phyloP scores from a whole-genome alignment of 306 rosid species.

The Cicer bijugum region DNA sequence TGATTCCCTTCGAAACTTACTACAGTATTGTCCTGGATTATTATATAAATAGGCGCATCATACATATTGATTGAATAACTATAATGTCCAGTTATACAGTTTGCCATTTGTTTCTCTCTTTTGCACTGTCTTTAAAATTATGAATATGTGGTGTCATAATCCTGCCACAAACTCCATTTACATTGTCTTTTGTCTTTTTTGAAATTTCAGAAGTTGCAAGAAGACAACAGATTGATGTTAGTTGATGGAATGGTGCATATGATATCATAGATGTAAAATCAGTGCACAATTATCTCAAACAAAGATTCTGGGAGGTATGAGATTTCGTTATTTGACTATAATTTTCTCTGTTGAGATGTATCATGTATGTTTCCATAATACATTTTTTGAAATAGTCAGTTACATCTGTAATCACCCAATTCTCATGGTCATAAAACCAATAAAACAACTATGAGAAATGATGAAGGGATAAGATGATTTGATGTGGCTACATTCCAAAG shows the following conservation, averaged over 20 bases:
- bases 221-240: slow-evolving; percentile 82
- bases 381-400: slow-evolving; percentile 6
- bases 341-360: background rate
- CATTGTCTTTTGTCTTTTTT: slow-evolving; percentile 26
- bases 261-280: slow-evolving; percentile 54
- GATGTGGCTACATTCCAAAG: background rate
- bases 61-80: background rate
- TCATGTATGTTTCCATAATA: slow-evolving; percentile 16
- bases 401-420: background rate
- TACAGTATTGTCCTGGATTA: background rate
- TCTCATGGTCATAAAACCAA: slow-evolving; percentile 9
- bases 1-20: background rate
- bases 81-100: background rate
- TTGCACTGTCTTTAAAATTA: background rate
- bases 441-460: slow-evolving; percentile 8
- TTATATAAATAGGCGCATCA: background rate
- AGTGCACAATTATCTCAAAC: slow-evolving; percentile 37
- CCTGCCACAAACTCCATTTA: slow-evolving; percentile 16
- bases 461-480: background rate
- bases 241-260: slow-evolving; percentile 75
- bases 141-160: background rate
- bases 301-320: slow-evolving; percentile 41
- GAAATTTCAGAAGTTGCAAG: slow-evolving; percentile 80
- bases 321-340: background rate
- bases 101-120: background rate